These are phyloP conservation scores for Salix viminalis DNA, from an alignment of 345 rosid genomes.

Conservation along the genomic window DNA sequence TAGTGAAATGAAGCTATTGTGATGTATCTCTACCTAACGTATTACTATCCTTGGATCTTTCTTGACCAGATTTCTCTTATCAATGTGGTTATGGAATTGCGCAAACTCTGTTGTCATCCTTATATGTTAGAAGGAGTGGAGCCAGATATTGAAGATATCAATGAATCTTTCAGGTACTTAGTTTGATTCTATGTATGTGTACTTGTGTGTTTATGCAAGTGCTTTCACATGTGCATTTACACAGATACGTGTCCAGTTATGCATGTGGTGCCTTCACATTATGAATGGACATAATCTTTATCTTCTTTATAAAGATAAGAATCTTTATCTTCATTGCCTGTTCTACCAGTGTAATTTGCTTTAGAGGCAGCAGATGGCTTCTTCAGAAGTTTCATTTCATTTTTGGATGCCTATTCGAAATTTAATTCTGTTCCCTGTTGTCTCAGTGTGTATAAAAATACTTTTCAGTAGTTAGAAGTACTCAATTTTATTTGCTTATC, in stretches of 20 bases:
- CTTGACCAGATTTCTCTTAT: slow-evolving; percentile 78
- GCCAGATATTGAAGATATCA: slow-evolving; percentile 57
- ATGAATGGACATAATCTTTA: background rate
- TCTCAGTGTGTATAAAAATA: background rate
- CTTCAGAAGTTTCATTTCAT: background rate
- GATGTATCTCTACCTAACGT: slow-evolving; percentile 15
- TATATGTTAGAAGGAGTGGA: slow-evolving; percentile 96
- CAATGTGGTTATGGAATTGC: slow-evolving; percentile 97
- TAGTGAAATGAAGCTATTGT: slow-evolving; percentile 13
- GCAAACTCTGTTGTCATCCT: slow-evolving; percentile 99
- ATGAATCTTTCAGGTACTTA: slow-evolving; percentile 72
- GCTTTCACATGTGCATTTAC: background rate
- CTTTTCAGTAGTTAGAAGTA: background rate
- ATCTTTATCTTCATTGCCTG: background rate
- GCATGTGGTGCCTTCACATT: background rate
- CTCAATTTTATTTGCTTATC: background rate
- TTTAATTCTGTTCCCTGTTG: background rate
- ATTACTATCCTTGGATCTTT: slow-evolving; percentile 17
- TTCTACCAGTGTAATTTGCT: background rate
- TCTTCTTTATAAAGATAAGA: background rate
- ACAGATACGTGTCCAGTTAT: background rate
- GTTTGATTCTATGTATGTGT: background rate
- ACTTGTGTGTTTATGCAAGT: background rate
- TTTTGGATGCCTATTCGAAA: background rate
- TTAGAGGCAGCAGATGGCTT: background rate